Percentiles rank a stretch among this genome's conserved stretches.
phyloP scores from a whole-genome alignment of 108 stramenopile species.

The Skeletonema marinoi region DNA sequence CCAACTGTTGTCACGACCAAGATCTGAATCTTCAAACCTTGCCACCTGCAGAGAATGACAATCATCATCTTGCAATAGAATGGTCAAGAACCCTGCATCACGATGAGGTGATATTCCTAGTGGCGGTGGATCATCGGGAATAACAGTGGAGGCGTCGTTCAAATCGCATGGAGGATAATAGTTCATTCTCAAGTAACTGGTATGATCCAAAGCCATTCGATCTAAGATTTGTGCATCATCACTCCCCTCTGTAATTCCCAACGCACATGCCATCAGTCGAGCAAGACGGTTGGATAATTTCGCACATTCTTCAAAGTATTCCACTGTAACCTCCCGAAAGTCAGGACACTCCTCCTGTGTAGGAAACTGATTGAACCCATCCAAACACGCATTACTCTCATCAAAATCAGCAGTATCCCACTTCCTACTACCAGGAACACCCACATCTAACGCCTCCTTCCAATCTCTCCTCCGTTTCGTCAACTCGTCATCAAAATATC shows the following conservation, averaged over 20 bases:
- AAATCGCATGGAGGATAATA: slow-evolving; percentile 78
- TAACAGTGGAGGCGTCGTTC: background rate
- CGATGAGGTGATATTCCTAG: slow-evolving; percentile 87
- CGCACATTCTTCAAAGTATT: slow-evolving; percentile 76
- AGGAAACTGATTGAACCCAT: slow-evolving; percentile 91
- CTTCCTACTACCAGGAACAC: slow-evolving; percentile 72
- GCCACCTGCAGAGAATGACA: slow-evolving; percentile 83
- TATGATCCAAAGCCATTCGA: slow-evolving; percentile 64
- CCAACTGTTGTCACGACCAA: slow-evolving; percentile 52
- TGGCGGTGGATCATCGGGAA: too few relatives aligned
- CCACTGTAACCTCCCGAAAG: slow-evolving; percentile 60
- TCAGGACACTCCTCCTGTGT: slow-evolving; percentile 51
- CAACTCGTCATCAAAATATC: slow-evolving; percentile 93
- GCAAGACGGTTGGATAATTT: slow-evolving; percentile 66
- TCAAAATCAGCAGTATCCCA: slow-evolving; percentile 61
- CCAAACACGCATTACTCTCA: slow-evolving; percentile 71
- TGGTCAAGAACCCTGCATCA: slow-evolving; percentile 92
- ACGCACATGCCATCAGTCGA: slow-evolving; percentile 60
- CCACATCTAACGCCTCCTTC: slow-evolving; percentile 89
- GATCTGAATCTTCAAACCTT: slow-evolving; percentile 45
- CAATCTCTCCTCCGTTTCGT: slow-evolving; percentile 91
- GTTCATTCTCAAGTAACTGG: slow-evolving; percentile 85
- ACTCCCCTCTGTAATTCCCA: slow-evolving; percentile 39
- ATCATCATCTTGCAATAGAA: slow-evolving; percentile 86
- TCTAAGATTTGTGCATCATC: slow-evolving; percentile 47